Evolutionary conservation across 2,329 filamentous ascomycete species (phyloP), one percentile per base, ranked within the genome.

Genomic region (Botryosphaeria agaves): DNA sequence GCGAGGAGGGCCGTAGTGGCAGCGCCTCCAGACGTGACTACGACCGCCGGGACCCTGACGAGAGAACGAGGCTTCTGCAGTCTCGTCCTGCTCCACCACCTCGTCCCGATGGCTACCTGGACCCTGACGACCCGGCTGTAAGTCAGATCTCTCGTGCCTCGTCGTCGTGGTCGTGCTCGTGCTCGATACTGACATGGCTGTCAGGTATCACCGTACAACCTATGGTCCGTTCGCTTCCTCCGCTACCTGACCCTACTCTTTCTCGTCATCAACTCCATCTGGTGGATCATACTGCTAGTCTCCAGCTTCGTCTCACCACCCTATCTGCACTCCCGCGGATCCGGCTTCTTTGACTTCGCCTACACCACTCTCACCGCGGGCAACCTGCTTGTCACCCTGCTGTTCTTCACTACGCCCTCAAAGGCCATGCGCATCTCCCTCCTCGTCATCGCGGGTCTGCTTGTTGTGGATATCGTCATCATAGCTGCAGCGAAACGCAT

Each of bases 281-380:
- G 87, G 87, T 95, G 89, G 87, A 66, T 82, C 7, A 53, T 94
- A 32, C 62, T 93, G 19, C 65, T 98, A n/a, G 72, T 94, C 11
- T 83, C 82, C 32, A 73, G 78, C 40, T 98, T 98, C 56, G 75
- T 91, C 41, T 93, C 81, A 31, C 84, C 84, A 9, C 87, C 87
- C 1, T 76, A 77, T 28, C 74, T 95, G 49, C 73, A 89, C 49
- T 79, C 75, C 7, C 73, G 83, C 31, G 89, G 89, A 4, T 89
- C 84, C n/a, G 82, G 81, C 23, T 98, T 93, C 66, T 83, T 83
- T 51, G 71, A 82, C 34, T 91, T 93, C 48, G 70, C 76, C 38
- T 95, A 80, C 53, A 74, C 82, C 4, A 83, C 75, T 30, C 53
- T 95, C 36, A 76, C 85, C 1, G 57, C 83, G 17, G 72, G 76